Percentiles rank a stretch among this genome's conserved stretches.
Conservation (phyloP, 2,329 filamentous ascomycete genomes). For the Trichoderma aggressivum region DNA sequence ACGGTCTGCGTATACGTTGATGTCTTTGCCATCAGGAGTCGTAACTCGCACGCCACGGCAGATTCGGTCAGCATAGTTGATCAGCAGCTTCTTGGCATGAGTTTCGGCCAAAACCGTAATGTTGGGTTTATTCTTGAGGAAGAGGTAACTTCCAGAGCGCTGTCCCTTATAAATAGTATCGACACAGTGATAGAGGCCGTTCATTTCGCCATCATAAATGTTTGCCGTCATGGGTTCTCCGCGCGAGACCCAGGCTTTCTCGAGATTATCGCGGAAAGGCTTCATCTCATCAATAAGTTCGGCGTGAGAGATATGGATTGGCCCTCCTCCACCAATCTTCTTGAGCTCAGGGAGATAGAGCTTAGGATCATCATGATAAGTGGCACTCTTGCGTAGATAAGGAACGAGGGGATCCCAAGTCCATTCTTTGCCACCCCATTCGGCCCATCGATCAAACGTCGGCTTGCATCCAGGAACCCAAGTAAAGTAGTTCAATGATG, state of each 20-base stretch:
- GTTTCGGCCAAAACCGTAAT: constrained; percentile 48
- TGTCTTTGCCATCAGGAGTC: constrained; percentile 36
- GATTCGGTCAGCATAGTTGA: constrained; percentile 41
- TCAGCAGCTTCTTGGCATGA: constrained; percentile 52
- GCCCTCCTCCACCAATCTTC: constrained; percentile 51
- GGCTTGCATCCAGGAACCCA: constrained; percentile 57
- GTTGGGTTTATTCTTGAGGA: constrained; percentile 51
- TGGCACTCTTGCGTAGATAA: constrained; percentile 54
- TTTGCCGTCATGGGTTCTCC: constrained; percentile 50
- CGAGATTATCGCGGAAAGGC: constrained; percentile 49
- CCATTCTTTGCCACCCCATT: constrained; percentile 67
- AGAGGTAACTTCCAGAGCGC: constrained; percentile 50
- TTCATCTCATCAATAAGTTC: constrained; percentile 51
- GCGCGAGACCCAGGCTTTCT: constrained; percentile 51
- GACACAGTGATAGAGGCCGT: constrained; percentile 50
- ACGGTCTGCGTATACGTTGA: constrained; percentile 45
- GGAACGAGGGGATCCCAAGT: constrained; percentile 49
- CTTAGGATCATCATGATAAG: constrained; percentile 53
- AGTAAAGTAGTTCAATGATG: constrained; percentile 60
- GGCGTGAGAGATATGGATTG: constrained; percentile 52
- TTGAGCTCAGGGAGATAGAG: constrained; percentile 43
- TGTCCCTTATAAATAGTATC: constrained; percentile 56
- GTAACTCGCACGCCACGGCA: constrained; percentile 47
- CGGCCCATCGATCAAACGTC: constrained; percentile 65
- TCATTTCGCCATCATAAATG: constrained; percentile 54